These are phyloP conservation scores for Penicillium sp. DNA, from an alignment of 2,329 filamentous ascomycete species.

Conservation along the genomic window DNA sequence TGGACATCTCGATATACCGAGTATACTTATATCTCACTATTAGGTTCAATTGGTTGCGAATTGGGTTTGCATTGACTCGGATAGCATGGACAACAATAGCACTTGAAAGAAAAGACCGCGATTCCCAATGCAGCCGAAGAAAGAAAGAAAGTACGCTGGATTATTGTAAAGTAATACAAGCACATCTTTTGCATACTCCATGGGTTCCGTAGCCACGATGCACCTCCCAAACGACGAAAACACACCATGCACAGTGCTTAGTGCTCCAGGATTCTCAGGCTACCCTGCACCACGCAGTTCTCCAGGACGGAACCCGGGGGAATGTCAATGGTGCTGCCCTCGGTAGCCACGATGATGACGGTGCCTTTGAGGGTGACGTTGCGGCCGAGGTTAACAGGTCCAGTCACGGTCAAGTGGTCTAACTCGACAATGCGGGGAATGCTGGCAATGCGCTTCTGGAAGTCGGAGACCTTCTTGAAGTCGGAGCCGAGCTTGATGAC, in stretches of 20 bases:
- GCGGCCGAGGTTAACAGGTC: slow-evolving; percentile 92
- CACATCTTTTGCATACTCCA: slow-evolving; percentile 28
- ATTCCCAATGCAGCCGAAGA: slow-evolving; percentile 13
- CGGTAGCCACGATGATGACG: slow-evolving; percentile 97
- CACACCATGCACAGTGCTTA: background rate
- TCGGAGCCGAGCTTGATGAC: slow-evolving; percentile 98
- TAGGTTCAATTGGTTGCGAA: background rate
- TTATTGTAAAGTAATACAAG: slow-evolving; percentile 31
- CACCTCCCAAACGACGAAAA: slow-evolving; percentile 21
- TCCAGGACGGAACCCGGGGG: slow-evolving; percentile 95
- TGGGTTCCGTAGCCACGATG: slow-evolving; percentile 25
- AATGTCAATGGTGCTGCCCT: slow-evolving; percentile 96
- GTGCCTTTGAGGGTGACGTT: slow-evolving; percentile 95
- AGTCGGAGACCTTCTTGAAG: slow-evolving; percentile 98
- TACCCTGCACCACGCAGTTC: slow-evolving; percentile 98
- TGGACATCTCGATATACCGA: background rate
- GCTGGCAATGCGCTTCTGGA: slow-evolving; percentile 52
- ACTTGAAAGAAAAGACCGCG: slow-evolving; percentile 18
- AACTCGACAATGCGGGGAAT: slow-evolving; percentile 53
- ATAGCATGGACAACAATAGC: slow-evolving; percentile 13
- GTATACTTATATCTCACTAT: background rate
- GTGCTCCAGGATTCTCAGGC: slow-evolving; percentile 71
- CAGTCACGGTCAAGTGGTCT: slow-evolving; percentile 89
- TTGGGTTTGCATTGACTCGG: slow-evolving; percentile 15
- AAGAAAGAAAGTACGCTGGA: slow-evolving; percentile 24